phyloP scores from a whole-genome alignment of 495 filamentous ascomycete genomes.

The Umbilicaria muhlenbergii region DNA sequence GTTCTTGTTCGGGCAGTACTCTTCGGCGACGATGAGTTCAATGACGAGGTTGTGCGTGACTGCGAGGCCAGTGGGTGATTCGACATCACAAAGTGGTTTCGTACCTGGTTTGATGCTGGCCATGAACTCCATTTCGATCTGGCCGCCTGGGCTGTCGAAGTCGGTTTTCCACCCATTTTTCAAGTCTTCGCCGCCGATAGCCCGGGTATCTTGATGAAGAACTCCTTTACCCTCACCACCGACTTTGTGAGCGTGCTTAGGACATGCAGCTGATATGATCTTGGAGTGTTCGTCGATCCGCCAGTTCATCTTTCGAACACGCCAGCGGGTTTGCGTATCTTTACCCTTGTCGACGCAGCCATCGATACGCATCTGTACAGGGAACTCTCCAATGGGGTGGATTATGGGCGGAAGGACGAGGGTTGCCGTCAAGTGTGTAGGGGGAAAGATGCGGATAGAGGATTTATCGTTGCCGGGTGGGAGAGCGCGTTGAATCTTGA shows the following conservation, averaged over 20 bases:
- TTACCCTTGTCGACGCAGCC: constrained; percentile 54
- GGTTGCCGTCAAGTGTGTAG: constrained; percentile 76
- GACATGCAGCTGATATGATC: constrained; percentile 68
- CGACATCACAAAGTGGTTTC: constrained; percentile 65
- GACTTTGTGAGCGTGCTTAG: constrained; percentile 57
- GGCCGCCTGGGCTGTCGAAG: constrained; percentile 52
- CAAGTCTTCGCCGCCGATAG: constrained; percentile 59
- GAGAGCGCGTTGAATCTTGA: constrained; percentile 65
- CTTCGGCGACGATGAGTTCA: constrained; percentile 89
- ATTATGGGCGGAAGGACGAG: constrained; percentile 68
- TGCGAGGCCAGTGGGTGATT: constrained; percentile 58
- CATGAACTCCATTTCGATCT: constrained; percentile 71
- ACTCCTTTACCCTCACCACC: constrained; percentile 61
- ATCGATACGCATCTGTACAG: constrained; percentile 59
- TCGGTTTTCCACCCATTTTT: constrained; percentile 95
- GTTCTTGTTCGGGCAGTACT: constrained; percentile 61
- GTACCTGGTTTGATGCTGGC: constrained; percentile 44
- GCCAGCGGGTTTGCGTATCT: constrained; percentile 60
- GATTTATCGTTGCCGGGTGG: constrained; percentile 54
- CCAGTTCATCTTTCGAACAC: constrained; percentile 81
- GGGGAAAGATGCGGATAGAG: constrained; percentile 86
- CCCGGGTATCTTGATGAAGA: constrained; percentile 58
- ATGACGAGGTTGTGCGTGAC: constrained; percentile 75
- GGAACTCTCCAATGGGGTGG: constrained; percentile 76
- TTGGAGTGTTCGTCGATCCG: constrained; percentile 74